Evolutionary conservation across 371 early-diverging fungal species (phyloP), one percentile per base, ranked within the genome.

Genomic region (Nematocida minor): DNA sequence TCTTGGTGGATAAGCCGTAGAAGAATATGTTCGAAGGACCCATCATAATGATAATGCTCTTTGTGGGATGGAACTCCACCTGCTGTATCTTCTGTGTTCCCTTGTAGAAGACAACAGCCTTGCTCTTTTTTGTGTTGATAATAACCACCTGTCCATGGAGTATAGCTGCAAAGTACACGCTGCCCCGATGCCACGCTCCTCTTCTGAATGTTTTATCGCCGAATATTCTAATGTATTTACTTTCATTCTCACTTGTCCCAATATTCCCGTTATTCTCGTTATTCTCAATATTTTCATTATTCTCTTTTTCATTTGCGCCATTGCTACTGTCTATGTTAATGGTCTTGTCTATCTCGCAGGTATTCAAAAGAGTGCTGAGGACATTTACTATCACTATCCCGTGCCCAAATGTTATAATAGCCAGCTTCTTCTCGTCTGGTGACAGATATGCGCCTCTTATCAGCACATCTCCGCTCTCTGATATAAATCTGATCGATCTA

Each of bases 1-100:
- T 64, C 64, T 64, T 40, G 4, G 63, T 51, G 18, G 29, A 34
- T 4, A 74, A 20, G 34, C 40, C 51, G 27, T 64, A 48, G 77
- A 74, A 74, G 67, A 74, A 63, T 14, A 74, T 64, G 40, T 63
- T 66, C 29, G 77, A 63, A 7, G 77, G 77, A 1, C 29, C 77
- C 40, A 64, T 47, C 55, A 74, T 29, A 41, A 74, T 66, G 22
- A 74, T 31, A 31, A 74, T 49, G 29, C 27, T 51, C 49, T 66
- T 60, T 7, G 66, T 66, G 46, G 77, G 77, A 54, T 74, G 77
- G 66, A 74, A 74, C 20, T 74, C 77, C n/a, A 74, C 66, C 20
- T 74, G 77, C 66, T 74, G 77, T 20, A 74, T 74, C 1, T 74
- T 74, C 66, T 74, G 77, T 2, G 41, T 32, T 49, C 77, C 77